Percentiles rank a stretch among this genome's conserved stretches.
Evolutionary conservation across 2,329 filamentous ascomycete genomes (phyloP).

Genomic region (Aspergillus pseudonomiae): DNA sequence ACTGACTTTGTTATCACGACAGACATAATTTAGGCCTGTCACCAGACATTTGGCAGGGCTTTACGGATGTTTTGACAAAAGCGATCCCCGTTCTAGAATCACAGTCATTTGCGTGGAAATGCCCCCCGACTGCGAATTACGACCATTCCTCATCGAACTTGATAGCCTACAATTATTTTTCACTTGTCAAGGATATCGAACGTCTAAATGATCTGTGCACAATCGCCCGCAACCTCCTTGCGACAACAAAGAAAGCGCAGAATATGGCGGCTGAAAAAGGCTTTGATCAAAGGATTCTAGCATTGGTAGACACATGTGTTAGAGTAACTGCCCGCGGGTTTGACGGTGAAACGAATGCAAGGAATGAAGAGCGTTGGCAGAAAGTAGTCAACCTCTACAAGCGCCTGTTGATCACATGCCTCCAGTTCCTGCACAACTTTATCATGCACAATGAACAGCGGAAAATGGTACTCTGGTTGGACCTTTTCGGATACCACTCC

Average conservation of each 20-base stretch:
- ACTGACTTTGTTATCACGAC: constrained; percentile 15
- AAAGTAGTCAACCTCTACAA: constrained; percentile 68
- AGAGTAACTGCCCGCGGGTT: constrained; percentile 66
- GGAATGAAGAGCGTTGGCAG: constrained; percentile 67
- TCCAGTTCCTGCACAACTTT: constrained; percentile 69
- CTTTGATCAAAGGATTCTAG: constrained; percentile 64
- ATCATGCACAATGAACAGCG: constrained; percentile 67
- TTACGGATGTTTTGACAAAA: constrained; percentile 59
- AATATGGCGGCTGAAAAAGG: constrained; percentile 63
- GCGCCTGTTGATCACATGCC: constrained; percentile 64
- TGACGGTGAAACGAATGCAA: constrained; percentile 63
- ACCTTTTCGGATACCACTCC: constrained; percentile 63
- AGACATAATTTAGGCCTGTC: constrained; percentile 62
- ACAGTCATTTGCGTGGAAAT: constrained; percentile 64
- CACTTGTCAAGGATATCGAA: constrained; percentile 64
- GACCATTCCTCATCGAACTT: constrained; percentile 62
- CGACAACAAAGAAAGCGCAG: constrained; percentile 63
- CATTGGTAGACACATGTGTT: constrained; percentile 65
- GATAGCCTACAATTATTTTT: constrained; percentile 62
- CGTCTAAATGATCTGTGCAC: constrained; percentile 64
- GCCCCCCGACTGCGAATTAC: constrained; percentile 58
- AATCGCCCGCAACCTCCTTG: constrained; percentile 64
- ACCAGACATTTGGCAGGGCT: constrained; percentile 61
- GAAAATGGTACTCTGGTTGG: constrained; percentile 67
- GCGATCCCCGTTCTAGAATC: constrained; percentile 64